phyloP scores from a whole-genome alignment of 495 filamentous ascomycete genomes.

The Halenospora varia region DNA sequence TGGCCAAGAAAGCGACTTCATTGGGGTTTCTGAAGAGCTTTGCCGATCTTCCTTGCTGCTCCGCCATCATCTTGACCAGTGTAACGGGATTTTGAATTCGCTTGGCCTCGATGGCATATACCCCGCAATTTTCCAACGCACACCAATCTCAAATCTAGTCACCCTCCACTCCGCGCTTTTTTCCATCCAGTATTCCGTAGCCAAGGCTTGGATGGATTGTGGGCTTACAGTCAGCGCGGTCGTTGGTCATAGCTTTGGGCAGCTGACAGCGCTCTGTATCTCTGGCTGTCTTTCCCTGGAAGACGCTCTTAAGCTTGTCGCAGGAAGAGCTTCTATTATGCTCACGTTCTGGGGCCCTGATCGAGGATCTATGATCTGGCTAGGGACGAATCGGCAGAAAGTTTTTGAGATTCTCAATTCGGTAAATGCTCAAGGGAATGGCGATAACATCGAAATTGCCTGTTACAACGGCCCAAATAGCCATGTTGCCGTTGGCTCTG shows the following conservation, averaged over 20 bases:
- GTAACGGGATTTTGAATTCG: background rate
- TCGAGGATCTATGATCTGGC: slow-evolving; percentile 34
- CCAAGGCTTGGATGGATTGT: slow-evolving; percentile 43
- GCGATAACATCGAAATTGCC: slow-evolving; percentile 32
- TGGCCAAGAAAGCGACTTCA: slow-evolving; percentile 27
- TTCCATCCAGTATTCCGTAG: slow-evolving; percentile 44
- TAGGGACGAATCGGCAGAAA: slow-evolving; percentile 21
- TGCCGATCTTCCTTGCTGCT: background rate
- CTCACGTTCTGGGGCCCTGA: slow-evolving; percentile 34
- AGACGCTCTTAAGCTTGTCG: slow-evolving; percentile 35
- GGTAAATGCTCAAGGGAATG: too few relatives aligned
- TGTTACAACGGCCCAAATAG: slow-evolving; percentile 37
- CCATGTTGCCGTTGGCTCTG: slow-evolving; percentile 30
- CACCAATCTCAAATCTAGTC: slow-evolving; percentile 32
- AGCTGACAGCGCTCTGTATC: slow-evolving; percentile 40
- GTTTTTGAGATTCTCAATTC: too few relatives aligned
- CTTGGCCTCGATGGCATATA: slow-evolving; percentile 21
- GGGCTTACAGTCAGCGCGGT: slow-evolving; percentile 34
- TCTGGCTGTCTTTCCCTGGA: slow-evolving; percentile 32
- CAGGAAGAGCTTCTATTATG: slow-evolving; percentile 37
- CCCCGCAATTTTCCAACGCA: slow-evolving; percentile 37
- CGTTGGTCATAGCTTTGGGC: slow-evolving; percentile 50
- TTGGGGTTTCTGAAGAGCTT: slow-evolving; percentile 11
- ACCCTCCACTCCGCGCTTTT: slow-evolving; percentile 40
- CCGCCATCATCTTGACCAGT: slow-evolving; percentile 6